Conservation (phyloP, 129 eudicot species). For the Kitagawia praeruptora region DNA sequence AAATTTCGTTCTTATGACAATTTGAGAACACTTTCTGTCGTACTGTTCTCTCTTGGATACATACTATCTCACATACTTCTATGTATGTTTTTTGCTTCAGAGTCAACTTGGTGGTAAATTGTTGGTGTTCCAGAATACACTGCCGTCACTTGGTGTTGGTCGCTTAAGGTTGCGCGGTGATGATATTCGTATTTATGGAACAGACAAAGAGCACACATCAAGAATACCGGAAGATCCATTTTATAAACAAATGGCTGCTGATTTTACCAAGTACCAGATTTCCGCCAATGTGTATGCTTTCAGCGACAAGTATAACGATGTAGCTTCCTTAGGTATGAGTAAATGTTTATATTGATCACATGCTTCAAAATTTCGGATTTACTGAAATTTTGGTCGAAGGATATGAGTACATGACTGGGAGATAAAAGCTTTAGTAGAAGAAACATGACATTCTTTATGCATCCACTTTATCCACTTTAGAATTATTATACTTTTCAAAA, state of each 20-base stretch:
- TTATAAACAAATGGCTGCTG: conserved; percentile 99
- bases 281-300: conserved; percentile 89
- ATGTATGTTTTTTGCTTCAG: conserved; percentile 25
- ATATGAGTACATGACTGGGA: not conserved
- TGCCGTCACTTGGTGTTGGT: conserved; percentile 97
- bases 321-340: conserved; percentile 66
- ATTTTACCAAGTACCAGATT: conserved; percentile 83
- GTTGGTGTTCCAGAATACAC: conserved; percentile 80
- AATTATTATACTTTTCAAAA: not conserved
- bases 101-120: conserved; percentile 96
- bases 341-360: not conserved
- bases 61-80: not conserved
- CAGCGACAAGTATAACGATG: conserved; percentile 84
- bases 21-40: not conserved
- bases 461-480: conserved; percentile 3
- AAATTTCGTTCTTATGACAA: not conserved
- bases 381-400: no score
- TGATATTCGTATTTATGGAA: conserved; percentile 89
- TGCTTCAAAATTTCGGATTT: not conserved
- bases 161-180: conserved; percentile 96
- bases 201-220: conserved; percentile 82
- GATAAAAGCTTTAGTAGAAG: not conserved
- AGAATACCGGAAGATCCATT: conserved; percentile 95
- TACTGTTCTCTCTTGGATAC: not conserved
- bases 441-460: not conserved